Percentiles rank a stretch among this genome's conserved stretches.
Evolutionary conservation across 306 rosid genomes (phyloP).

Genomic region (Arachis stenosperma): DNA sequence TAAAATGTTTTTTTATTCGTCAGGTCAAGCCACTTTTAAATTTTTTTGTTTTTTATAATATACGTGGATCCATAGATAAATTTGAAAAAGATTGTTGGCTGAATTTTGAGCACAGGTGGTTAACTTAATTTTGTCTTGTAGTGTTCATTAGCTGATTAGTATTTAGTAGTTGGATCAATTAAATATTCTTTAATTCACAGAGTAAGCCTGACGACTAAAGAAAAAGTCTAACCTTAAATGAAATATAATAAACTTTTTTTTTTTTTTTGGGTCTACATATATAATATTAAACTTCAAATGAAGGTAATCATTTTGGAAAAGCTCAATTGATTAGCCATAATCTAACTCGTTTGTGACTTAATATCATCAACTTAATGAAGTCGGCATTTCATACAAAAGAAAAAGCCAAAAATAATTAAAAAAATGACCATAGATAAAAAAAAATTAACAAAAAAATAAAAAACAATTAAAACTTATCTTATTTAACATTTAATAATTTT

Average conservation of each 20-base stretch:
- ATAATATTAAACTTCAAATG: neutral
- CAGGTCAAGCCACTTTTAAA: neutral
- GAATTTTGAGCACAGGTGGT: neutral
- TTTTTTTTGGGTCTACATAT: no score
- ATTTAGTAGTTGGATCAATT: neutral
- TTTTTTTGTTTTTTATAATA: neutral
- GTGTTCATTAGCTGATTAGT: neutral
- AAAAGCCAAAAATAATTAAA: neutral
- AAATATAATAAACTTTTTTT: neutral
- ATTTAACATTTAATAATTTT: no score
- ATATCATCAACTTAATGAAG: slow-evolving; percentile 11
- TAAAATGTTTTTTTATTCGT: neutral
- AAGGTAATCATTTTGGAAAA: neutral
- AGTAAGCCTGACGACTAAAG: neutral
- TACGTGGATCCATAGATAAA: neutral
- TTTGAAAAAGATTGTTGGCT: neutral
- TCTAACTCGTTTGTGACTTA: slow-evolving; percentile 21
- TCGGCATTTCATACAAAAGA: slow-evolving; percentile 14
- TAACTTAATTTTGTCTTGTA: neutral
- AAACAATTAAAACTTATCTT: no score
- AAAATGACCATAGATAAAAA: neutral
- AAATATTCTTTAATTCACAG: neutral
- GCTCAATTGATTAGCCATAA: slow-evolving; percentile 1
- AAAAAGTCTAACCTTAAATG: neutral
- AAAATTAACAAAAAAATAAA: no score